A percentile compares a stretch with the other conserved stretches of the same genome.
These are phyloP conservation scores for Ceratocystis alfenasii DNA, from an alignment of 2,329 filamentous ascomycete species.

Conservation along the genomic window DNA sequence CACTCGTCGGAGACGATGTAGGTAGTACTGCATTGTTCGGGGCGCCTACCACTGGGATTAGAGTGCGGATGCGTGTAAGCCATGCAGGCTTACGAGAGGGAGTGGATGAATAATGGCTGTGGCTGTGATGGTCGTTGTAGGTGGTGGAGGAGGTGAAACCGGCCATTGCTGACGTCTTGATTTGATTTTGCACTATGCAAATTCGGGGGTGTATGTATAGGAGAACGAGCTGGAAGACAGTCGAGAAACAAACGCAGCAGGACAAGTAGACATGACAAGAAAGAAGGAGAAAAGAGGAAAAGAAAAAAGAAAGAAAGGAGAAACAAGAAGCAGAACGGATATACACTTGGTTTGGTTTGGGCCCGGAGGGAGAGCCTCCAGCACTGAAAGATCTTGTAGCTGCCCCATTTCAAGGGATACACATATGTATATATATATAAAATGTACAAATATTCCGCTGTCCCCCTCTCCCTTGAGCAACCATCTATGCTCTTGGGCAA, in stretches of 20 bases:
- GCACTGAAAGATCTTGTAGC: no score
- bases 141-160: background rate
- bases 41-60: conserved; percentile 12
- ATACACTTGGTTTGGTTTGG: no score
- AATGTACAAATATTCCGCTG: background rate
- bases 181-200: background rate
- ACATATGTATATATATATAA: background rate
- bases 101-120: background rate
- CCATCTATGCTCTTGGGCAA: background rate
- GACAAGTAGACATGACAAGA: no score
- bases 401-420: background rate
- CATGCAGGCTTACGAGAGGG: conserved; percentile 9
- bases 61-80: conserved; percentile 21
- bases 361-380: no score
- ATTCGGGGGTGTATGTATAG: background rate
- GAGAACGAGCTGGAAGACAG: background rate
- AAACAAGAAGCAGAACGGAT: no score
- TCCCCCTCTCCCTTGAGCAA: background rate
- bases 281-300: no score
- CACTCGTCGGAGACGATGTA: background rate
- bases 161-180: background rate
- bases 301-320: no score
- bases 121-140: background rate
- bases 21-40: background rate
- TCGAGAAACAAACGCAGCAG: no score